A percentile compares a stretch with the other conserved stretches of the same genome.
phyloP scores from a whole-genome alignment of 345 rosid species.

The Eucalyptus cloeziana region DNA sequence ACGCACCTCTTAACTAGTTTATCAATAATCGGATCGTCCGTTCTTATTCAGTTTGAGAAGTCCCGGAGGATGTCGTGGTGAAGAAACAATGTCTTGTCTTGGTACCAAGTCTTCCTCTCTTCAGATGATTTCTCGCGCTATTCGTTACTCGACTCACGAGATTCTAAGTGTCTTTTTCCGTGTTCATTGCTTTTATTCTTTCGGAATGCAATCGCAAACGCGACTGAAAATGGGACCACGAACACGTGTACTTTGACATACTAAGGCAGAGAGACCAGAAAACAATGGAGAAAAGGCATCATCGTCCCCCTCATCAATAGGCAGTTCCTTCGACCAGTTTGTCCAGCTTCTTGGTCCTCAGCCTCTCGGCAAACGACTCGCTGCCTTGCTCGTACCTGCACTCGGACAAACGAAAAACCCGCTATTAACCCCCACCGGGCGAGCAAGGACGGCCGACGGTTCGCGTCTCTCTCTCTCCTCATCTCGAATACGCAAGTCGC shows the following conservation, averaged over 20 bases:
- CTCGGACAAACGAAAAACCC: not conserved
- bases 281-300: not conserved
- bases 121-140: not conserved
- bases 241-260: not conserved
- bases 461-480: not conserved
- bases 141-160: not conserved
- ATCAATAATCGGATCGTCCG: not conserved
- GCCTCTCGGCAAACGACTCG: conserved; percentile 45
- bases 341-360: conserved; percentile 50
- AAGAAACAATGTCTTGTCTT: not conserved
- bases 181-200: not conserved
- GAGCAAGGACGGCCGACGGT: not conserved
- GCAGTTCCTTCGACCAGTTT: conserved; percentile 59
- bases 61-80: not conserved
- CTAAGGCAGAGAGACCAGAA: not conserved
- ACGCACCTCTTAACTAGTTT: not conserved
- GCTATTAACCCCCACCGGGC: not conserved
- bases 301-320: not conserved
- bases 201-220: not conserved
- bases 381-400: conserved; percentile 50
- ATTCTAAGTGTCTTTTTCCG: not conserved
- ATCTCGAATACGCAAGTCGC: not conserved
- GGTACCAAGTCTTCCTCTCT: not conserved
- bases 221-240: not conserved
- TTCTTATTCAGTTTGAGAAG: not conserved